These are phyloP conservation scores for Spathaspora hagerdaliae DNA, from an alignment of 805 yeast species.

Conservation along the genomic window DNA sequence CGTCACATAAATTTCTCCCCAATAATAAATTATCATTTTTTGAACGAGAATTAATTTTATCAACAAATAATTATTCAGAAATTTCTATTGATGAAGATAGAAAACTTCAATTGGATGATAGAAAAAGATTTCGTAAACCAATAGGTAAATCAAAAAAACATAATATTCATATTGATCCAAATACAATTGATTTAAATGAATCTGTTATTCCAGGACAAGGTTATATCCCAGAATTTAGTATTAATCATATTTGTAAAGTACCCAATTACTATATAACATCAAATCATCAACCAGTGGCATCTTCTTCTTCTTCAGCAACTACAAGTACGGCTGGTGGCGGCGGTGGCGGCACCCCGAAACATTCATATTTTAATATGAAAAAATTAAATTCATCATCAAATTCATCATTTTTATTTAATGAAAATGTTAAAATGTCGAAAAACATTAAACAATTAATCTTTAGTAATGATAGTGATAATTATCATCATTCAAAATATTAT, in stretches of 20 bases:
- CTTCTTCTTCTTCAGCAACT: conserved; percentile 6
- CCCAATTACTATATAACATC: conserved; percentile 38
- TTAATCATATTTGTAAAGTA: conserved; percentile 37
- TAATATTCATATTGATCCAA: conserved; percentile 33
- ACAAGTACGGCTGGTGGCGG: conserved; percentile 1
- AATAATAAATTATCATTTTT: conserved; percentile 24
- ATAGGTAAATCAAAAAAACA: conserved; percentile 28
- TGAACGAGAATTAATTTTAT: conserved; percentile 33
- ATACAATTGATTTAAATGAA: conserved; percentile 35
- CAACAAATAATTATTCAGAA: conserved; percentile 26
- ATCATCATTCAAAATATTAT: conserved; percentile 33
- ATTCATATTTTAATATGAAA: conserved; percentile 10
- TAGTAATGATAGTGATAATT: conserved; percentile 33
- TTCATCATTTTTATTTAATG: conserved; percentile 21
- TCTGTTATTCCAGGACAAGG: conserved; percentile 43
- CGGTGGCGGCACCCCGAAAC: too few relatives aligned
- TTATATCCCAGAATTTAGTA: conserved; percentile 37
- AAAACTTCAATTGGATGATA: conserved; percentile 5
- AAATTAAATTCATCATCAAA: conserved; percentile 14
- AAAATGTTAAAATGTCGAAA: conserved; percentile 24
- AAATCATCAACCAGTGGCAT: conserved; percentile 17
- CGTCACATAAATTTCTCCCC: conserved; percentile 17
- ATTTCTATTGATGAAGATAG: conserved; percentile 9
- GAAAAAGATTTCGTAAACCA: conserved; percentile 18
- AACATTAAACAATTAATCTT: conserved; percentile 32